Base-by-base conservation (phyloP, 176 grass and related monocot genomes). In the Melocanna baccifera region DNA sequence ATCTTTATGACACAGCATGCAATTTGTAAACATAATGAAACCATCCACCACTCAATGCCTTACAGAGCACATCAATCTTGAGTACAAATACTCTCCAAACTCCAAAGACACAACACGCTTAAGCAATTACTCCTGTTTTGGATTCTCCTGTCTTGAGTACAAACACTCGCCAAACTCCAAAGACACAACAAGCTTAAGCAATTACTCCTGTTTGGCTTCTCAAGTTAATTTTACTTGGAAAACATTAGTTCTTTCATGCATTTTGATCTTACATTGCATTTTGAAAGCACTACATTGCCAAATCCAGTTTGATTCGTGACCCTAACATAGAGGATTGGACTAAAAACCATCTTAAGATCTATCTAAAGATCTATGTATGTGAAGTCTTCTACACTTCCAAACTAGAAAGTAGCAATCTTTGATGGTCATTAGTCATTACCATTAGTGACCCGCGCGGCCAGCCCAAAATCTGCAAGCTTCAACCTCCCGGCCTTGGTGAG, bases 401-500 rank as follows among this genome's bases (percentile, higher is more conserved):
- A 30, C n/a, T 43, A 28, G 29, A 70, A 43, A 65, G 0, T 16
- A 19, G 45, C n/a, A 67, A 84, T 67, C 16, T 41, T 84, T 40
- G 10, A 62, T 28, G 59, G 59, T 29, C 59, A 29, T 13, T 40
- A 23, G 14, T 14, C 23, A 47, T 76, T 77, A 85, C 88, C 88
- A 50, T 42, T n/a, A 1, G 77, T 18, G 30, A 89, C 20, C 42
- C 83, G 62, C 42, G 76, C 77, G 1, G 82, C 88, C 36, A 89
- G 30, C 75, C 83, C 77, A 86, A 89, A 85, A 73, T 89, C 83
- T 23, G 88, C 82, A 10, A 89, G 83, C 71, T 89, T 85, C 50
- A 89, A 58, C 57, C 51, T 86, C 7, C 90, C 90, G 0, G 30
- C 25, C 12, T 80, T 82, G 0, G 90, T 92, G 56, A 95, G 87